Conservation (phyloP, 768 basidiomycete species). For the Cyclocybe cylindracea region DNA sequence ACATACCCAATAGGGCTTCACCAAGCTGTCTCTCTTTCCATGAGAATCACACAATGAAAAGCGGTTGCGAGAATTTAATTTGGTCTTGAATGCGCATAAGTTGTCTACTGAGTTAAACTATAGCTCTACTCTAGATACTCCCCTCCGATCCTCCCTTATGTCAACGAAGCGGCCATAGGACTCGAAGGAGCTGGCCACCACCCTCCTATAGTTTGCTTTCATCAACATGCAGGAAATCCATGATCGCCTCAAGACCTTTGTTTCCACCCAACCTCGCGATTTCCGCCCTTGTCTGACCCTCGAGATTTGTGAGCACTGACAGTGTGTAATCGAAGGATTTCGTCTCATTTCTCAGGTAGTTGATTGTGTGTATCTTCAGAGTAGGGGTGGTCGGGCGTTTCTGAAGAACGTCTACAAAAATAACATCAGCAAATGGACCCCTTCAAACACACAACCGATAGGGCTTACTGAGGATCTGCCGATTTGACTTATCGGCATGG, state of each 20-base stretch:
- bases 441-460: not conserved
- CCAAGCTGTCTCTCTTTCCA: too few relatives aligned
- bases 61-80: too few relatives aligned
- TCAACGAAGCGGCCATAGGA: too few relatives aligned
- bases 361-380: conserved; percentile 78
- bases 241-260: conserved; percentile 51
- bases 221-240: conserved; percentile 52
- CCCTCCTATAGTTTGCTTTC: not conserved
- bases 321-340: conserved; percentile 88
- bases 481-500: conserved; percentile 72
- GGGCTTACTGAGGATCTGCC: conserved; percentile 78
- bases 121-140: too few relatives aligned
- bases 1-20: too few relatives aligned
- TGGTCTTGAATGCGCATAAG: too few relatives aligned
- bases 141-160: too few relatives aligned
- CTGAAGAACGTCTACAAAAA: conserved; percentile 76
- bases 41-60: too few relatives aligned
- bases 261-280: conserved; percentile 81
- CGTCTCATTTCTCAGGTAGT: conserved; percentile 75
- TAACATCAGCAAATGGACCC: not conserved
- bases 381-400: conserved; percentile 83
- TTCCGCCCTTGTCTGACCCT: conserved; percentile 67
- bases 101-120: too few relatives aligned
- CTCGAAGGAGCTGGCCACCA: too few relatives aligned
- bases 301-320: conserved; percentile 64